phyloP scores from a whole-genome alignment of 2,329 filamentous ascomycete genomes.

The Helminthosporium solani region DNA sequence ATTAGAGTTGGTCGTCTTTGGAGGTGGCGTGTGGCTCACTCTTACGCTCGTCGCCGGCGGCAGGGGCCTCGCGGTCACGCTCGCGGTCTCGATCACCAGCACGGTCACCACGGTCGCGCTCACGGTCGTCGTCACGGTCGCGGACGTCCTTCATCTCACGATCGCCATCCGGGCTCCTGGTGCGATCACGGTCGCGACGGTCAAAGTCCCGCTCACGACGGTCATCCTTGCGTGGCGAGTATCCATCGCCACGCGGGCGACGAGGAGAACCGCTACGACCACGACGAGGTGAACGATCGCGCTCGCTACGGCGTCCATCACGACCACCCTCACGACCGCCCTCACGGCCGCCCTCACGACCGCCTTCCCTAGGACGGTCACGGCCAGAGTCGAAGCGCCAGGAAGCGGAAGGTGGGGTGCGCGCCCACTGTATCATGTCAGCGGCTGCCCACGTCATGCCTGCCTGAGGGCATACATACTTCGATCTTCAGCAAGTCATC shows the following conservation, averaged over 20 bases:
- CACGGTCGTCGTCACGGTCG: constrained; percentile 64
- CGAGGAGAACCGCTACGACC: constrained; percentile 52
- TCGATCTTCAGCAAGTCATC: constrained; percentile 98
- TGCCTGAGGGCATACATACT: constrained; percentile 55
- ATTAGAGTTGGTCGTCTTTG: constrained; percentile 28
- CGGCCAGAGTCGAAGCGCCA: constrained; percentile 93
- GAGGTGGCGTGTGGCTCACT: constrained; percentile 53
- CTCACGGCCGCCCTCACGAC: constrained; percentile 62
- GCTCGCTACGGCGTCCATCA: constrained; percentile 57
- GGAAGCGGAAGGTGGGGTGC: constrained; percentile 94
- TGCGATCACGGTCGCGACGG: constrained; percentile 71
- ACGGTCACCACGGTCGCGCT: constrained; percentile 53
- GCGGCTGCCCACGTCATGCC: constrained; percentile 5
- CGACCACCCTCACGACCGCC: constrained; percentile 65
- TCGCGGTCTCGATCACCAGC: constrained; percentile 54
- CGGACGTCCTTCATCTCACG: constrained; percentile 48
- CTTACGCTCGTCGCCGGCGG: constrained; percentile 89
- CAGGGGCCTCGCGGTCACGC: constrained; percentile 62
- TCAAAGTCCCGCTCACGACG: constrained; percentile 65
- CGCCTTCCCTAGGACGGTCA: constrained; percentile 43
- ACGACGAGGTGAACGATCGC: constrained; percentile 60
- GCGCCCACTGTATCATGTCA: constrained; percentile 75
- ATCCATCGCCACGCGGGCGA: constrained; percentile 59
- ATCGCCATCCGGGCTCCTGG: constrained; percentile 63
- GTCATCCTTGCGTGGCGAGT: constrained; percentile 79